Conservation (phyloP, 2,329 filamentous ascomycete genomes). For the Phialophora chinensis region DNA sequence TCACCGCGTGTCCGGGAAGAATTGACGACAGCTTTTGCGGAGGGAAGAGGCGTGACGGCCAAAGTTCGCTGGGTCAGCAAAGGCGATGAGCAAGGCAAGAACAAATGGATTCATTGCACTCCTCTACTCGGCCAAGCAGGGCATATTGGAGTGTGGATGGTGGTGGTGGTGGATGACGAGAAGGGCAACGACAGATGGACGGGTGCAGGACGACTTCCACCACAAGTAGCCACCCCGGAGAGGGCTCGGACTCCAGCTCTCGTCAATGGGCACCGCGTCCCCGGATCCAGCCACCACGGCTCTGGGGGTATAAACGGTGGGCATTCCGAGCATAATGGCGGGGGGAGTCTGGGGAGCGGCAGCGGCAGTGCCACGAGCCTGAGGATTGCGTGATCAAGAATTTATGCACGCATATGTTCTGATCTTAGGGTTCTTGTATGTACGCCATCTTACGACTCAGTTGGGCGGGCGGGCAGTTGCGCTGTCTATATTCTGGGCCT, state of each 20-base stretch:
- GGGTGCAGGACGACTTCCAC: slow-evolving; percentile 27
- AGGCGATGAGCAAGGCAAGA: slow-evolving; percentile 59
- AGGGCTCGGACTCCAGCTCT: slow-evolving; percentile 18
- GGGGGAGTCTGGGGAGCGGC: slow-evolving; percentile 25
- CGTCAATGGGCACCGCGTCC: slow-evolving; percentile 14
- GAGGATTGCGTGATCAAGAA: slow-evolving; percentile 25
- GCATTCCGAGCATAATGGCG: slow-evolving; percentile 21
- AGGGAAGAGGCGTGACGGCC: slow-evolving; percentile 74
- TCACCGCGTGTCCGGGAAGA: slow-evolving; percentile 60
- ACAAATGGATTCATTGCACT: slow-evolving; percentile 78
- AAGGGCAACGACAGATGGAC: slow-evolving; percentile 27
- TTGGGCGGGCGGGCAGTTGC: background rate
- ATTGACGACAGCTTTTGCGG: slow-evolving; percentile 65
- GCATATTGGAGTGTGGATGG: slow-evolving; percentile 77
- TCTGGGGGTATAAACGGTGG: slow-evolving; percentile 18
- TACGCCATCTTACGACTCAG: background rate
- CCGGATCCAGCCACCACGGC: slow-evolving; percentile 16
- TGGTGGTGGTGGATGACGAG: slow-evolving; percentile 73
- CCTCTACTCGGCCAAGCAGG: slow-evolving; percentile 71
- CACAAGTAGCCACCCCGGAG: slow-evolving; percentile 27
- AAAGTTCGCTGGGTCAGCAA: slow-evolving; percentile 73
- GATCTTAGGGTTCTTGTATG: background rate
- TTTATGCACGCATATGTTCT: background rate
- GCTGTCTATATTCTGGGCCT: background rate
- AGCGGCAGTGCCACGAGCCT: slow-evolving; percentile 32